These are phyloP conservation scores for Peniophora sp. DNA, from an alignment of 1,284 basidiomycete genomes.

Conservation along the genomic window DNA sequence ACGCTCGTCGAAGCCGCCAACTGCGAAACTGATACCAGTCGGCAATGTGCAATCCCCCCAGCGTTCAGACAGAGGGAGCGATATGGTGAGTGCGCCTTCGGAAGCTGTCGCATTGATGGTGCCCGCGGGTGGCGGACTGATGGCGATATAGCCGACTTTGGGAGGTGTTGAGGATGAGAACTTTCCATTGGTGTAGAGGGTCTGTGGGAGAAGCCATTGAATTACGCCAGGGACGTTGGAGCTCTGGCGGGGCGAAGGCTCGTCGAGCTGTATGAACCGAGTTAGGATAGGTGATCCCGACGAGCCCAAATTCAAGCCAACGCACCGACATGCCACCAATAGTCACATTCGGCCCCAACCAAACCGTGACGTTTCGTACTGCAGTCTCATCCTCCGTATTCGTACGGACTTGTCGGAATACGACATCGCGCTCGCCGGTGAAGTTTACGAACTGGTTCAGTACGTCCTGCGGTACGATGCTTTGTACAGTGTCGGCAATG, in stretches of 20 bases:
- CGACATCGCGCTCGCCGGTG: background rate
- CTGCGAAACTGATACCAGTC: slow-evolving; percentile 1
- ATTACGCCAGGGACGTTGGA: slow-evolving; percentile 4
- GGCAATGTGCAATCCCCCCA: slow-evolving; percentile 1
- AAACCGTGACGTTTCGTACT: slow-evolving; percentile 5
- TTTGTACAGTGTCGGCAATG: background rate
- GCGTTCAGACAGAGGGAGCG: slow-evolving; percentile 3
- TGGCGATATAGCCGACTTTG: slow-evolving; percentile 5
- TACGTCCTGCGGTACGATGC: background rate
- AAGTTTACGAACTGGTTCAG: slow-evolving; percentile 2
- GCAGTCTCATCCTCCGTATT: slow-evolving; percentile 4
- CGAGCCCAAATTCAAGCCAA: background rate
- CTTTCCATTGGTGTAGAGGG: background rate
- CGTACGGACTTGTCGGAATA: slow-evolving; percentile 1
- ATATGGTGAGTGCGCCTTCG: background rate
- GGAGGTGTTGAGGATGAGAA: background rate
- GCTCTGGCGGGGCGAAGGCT: slow-evolving; percentile 4
- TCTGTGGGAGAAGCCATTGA: slow-evolving; percentile 5
- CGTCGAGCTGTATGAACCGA: slow-evolving; percentile 3
- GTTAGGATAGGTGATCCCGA: background rate
- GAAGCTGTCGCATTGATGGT: slow-evolving; percentile 4
- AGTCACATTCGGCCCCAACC: slow-evolving; percentile 2
- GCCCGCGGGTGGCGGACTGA: slow-evolving; percentile 3
- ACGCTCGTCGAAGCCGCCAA: slow-evolving; percentile 3
- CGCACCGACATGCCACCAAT: slow-evolving; percentile 4